Base-by-base conservation (phyloP, 257 asterid genomes). In the Haberlea rhodopensis region DNA sequence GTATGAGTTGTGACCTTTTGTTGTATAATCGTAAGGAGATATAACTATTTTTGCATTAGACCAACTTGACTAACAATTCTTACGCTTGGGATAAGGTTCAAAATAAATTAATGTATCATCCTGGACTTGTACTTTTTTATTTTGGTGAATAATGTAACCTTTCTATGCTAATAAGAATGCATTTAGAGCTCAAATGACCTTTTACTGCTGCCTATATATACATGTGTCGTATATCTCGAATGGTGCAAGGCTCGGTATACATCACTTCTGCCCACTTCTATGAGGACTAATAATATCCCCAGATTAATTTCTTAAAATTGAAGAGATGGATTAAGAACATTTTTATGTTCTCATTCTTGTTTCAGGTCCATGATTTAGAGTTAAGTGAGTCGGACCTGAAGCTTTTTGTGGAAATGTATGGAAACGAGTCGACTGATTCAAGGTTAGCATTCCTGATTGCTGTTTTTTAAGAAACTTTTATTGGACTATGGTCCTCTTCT, bases 301-400 rank as follows among this genome's bases (percentile, higher is more conserved):
- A 22, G n/a, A 22, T 7, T 20, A 22, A 52, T 26, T 66, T 63
- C 13, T 10, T 5, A 18, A 32, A 24, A 27, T 46, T 20, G 51
- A 65, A 57, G 32, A 49, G 45, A n/a, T n/a, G n/a, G n/a, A n/a
- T n/a, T n/a, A n/a, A n/a, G n/a, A n/a, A n/a, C n/a, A n/a, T n/a
- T n/a, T n/a, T n/a, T n/a, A n/a, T n/a, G n/a, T n/a, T n/a, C 61
- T 61, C 56, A 75, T 71, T 73, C 43, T 72, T 67, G 77, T 75
- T 62, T 63, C 88, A 94, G 99, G 84, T 88, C 62, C 78, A 75
- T 70, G 90, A 87, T 73, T 80, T 94, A 74, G 83, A 88, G 78
- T 70, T 56, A 70, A 76, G 82, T 63, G 88, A 83, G 61, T 53
- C 34, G 55, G 95, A 88, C 65, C 68, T 90, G 79, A 84, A 82